These are phyloP conservation scores for Puya raimondii DNA, from an alignment of 176 grass and related monocot genomes.

Conservation along the genomic window DNA sequence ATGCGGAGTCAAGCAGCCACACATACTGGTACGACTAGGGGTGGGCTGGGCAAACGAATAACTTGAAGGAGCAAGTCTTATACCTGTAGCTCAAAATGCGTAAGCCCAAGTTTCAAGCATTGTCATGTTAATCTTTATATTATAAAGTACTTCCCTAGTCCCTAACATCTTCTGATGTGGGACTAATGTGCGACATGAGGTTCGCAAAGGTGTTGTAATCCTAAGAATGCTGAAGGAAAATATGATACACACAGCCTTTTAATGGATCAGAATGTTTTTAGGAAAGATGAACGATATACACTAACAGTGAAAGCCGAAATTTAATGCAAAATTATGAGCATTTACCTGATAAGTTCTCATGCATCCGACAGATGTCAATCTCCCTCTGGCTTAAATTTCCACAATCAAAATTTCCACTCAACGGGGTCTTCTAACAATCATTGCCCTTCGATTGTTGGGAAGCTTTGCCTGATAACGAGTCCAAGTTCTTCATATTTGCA, in stretches of 20 bases:
- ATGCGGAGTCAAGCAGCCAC: too few relatives aligned
- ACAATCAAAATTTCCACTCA: conserved; percentile 44
- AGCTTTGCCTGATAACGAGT: neutral
- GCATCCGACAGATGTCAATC: conserved; percentile 46
- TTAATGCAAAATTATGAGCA: neutral
- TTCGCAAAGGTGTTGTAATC: too few relatives aligned
- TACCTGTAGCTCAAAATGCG: too few relatives aligned
- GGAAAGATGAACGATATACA: neutral
- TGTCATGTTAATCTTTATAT: too few relatives aligned
- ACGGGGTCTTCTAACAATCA: conserved; percentile 16
- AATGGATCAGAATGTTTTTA: neutral
- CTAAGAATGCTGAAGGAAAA: too few relatives aligned
- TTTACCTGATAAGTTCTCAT: conserved; percentile 67
- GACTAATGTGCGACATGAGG: too few relatives aligned
- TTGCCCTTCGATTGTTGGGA: conserved; percentile 11
- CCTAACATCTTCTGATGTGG: too few relatives aligned
- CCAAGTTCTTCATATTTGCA: conserved; percentile 25
- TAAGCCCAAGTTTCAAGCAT: too few relatives aligned
- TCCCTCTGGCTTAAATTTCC: conserved; percentile 51
- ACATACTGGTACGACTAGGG: too few relatives aligned
- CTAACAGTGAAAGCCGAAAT: conserved; percentile 1
- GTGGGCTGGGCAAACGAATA: too few relatives aligned
- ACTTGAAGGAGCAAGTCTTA: too few relatives aligned
- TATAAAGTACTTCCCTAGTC: too few relatives aligned
- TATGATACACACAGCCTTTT: neutral